Evolutionary conservation across 1,139 yeast genomes (phyloP).

Genomic region (Nakaseomyces glabratus): DNA sequence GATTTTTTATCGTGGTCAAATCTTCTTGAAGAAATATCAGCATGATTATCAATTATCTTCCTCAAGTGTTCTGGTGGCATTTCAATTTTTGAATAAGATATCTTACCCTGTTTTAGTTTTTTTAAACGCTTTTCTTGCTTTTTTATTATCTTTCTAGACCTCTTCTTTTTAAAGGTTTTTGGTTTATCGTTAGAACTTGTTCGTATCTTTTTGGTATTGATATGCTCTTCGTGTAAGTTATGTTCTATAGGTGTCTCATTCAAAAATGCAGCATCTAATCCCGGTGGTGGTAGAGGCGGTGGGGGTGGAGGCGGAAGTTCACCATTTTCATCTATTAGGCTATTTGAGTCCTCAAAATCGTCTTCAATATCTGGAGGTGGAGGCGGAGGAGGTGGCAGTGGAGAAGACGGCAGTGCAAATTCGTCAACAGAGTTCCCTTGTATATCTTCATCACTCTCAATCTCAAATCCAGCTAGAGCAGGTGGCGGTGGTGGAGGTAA

Average conservation of each 20-base stretch:
- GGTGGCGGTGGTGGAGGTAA: conserved; percentile 12
- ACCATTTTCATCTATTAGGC: conserved; percentile 7
- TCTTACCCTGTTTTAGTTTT: conserved; percentile 34
- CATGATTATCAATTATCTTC: conserved; percentile 74
- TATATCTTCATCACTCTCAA: conserved; percentile 5
- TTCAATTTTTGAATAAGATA: conserved; percentile 58
- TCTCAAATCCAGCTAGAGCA: conserved; percentile 14
- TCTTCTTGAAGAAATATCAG: conserved; percentile 71
- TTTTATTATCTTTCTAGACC: conserved; percentile 12
- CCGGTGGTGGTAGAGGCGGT: conserved; percentile 10
- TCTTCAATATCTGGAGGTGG: conserved; percentile 4
- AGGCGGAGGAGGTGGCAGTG: conserved; percentile 9
- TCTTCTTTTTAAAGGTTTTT: background rate
- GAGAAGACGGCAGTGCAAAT: background rate
- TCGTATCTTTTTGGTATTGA: conserved; percentile 1
- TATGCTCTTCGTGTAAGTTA: conserved; percentile 6
- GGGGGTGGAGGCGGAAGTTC: conserved; percentile 7
- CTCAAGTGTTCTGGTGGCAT: conserved; percentile 95
- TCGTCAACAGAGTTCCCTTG: background rate
- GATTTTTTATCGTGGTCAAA: conserved; percentile 85
- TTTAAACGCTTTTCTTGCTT: conserved; percentile 21
- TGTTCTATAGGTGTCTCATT: background rate
- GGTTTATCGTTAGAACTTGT: background rate
- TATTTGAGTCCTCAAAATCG: conserved; percentile 5
- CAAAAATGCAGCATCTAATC: background rate